A percentile compares a stretch with the other conserved stretches of the same genome.
These are phyloP conservation scores for Plasmodium sp. DNA, from an alignment of 169 alveolate genomes.

Conservation along the genomic window DNA sequence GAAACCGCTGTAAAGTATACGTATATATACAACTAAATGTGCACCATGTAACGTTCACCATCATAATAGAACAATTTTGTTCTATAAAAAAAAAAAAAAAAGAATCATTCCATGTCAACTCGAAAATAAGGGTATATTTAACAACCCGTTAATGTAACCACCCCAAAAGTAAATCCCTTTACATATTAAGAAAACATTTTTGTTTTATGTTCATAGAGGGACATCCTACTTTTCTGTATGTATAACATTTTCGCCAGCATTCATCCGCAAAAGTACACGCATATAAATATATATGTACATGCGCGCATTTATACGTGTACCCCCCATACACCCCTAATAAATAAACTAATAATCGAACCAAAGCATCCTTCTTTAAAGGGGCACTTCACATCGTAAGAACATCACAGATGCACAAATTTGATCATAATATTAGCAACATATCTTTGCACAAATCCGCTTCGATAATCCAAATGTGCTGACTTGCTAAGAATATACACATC, in stretches of 20 bases:
- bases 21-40: not conserved
- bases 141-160: not conserved
- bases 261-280: not conserved
- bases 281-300: not conserved
- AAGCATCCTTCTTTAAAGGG: not conserved
- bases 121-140: not conserved
- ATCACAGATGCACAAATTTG: not conserved
- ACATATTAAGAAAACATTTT: not conserved
- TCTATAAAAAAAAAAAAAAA: not conserved
- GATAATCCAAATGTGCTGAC: not conserved
- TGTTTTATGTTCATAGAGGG: not conserved
- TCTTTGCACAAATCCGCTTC: not conserved
- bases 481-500: not conserved
- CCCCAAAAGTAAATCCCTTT: not conserved
- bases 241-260: not conserved
- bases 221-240: not conserved
- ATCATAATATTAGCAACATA: not conserved
- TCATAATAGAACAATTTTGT: not conserved
- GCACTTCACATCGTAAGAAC: not conserved
- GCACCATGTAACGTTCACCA: not conserved
- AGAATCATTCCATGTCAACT: not conserved
- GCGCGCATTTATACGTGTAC: not conserved
- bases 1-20: not conserved
- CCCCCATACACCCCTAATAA: not conserved
- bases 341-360: not conserved